Evolutionary conservation across 805 yeast species (phyloP), one percentile per base, ranked within the genome.

Genomic region (Candida awuae): DNA sequence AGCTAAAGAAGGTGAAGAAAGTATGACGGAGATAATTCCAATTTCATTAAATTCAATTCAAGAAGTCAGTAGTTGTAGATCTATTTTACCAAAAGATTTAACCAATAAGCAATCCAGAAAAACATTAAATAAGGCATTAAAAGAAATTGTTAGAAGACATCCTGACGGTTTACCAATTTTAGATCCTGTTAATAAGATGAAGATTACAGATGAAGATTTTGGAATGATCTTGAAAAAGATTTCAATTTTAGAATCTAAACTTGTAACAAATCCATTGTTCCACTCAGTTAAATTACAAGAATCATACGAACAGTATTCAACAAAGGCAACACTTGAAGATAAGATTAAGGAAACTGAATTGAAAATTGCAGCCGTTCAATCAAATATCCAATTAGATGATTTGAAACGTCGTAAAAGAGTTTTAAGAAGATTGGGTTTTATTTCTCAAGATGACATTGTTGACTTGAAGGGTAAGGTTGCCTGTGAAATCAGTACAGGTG

Each of bases 361-460:
- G 20, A 78, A 83, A 55, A 81, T 90, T 29, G 63, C 69, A 32
- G 90, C 86, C 43, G 92, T 95, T 0, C 87, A 84, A 55, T 83
- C 97, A 0, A 87, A 92, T 14, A 80, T 90, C 49, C 98, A 92
- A 61, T 67, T 92, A 54, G 97, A 92, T 56, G 97, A 92, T 59
- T 70, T 92, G 55, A 86, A 84, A 58, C 85, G 84, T 56, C 80
- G 98, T 53, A 90, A 87, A 60, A 73, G 97, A 53, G 97, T 94
- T 2, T 67, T 92, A 51, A 77, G 97, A 59, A 77, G 96, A 55
- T 71, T 92, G 28, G 97, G 92, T 0, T 92, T 92, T 65, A 80
- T 88, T 29, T 80, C 94, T 3, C 79, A 78, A 38, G 72, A 75
- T 46, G 98, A 92, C 60, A 80, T 92, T 45, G 94, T 92, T 47